Base-by-base conservation (phyloP, 2,329 filamentous ascomycete species). In the Aspergillus intermedius region DNA sequence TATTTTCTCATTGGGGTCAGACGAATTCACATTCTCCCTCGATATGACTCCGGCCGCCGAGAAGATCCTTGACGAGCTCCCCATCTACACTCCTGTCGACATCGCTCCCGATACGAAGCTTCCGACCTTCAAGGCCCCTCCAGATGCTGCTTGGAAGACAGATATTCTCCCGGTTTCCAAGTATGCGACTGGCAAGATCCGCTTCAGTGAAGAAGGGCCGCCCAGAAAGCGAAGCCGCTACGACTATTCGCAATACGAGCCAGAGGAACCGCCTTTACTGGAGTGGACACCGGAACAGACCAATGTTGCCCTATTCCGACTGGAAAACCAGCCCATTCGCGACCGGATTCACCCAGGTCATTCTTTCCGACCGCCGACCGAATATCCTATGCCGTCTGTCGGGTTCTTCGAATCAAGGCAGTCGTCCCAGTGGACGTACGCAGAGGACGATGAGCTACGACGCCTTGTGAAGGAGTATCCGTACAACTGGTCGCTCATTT, bases 401-500 rank as follows among this genome's bases (percentile, higher is more conserved):
- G 83, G 79, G 46, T 98, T 97, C 71, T 97, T 95, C 61, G 91
- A 98, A 67, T 86, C 81, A 53, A 80, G 93, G 35, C 82, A 79
- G 46, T 84, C 90, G 2, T 97, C 93, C 3, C 90, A 96, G 62
- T 98, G 93, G 93, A 88, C 89, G 0, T 79, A 82, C 63, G 77
- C 85, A 2, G 93, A 98, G 65, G 93, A 98, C 57, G 91, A 97
- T 59, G 89, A 95, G 67, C 76, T 98, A 5, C 84, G 88, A 47
- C 79, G 78, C 42, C 77, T 95, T 37, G 93, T 96, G 15, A 87
- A 89, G 58, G 89, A 97, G 54, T 95, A 93, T 62, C 89, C 89
- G 0, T 97, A 96, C 74, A 98, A 98, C 60, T 98, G 93, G 93
- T 94, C 90, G 3, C 76, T 98, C 4, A 95, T 97, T 47, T 88